Evolutionary conservation across 371 early-diverging fungal genomes (phyloP), one percentile per base, ranked within the genome.

Genomic region (Apophysomyces variabilis): DNA sequence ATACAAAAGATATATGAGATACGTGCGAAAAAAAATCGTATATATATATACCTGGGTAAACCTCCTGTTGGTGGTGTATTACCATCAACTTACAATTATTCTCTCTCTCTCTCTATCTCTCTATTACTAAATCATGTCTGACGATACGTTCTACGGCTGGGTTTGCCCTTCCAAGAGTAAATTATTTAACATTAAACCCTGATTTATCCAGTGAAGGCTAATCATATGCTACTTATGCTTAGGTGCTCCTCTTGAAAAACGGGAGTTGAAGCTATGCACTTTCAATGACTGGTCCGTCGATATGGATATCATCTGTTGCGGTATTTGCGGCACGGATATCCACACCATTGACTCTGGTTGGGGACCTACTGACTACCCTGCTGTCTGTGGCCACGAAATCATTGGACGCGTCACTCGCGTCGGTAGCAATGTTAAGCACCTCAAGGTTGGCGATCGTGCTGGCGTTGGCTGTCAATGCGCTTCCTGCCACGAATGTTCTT

Each of bases 321-420:
- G 85, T 44, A 54, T 65, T n/a, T 66, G 72, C 44, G 71, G 65
- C 32, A 58, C 60, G 14, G 71, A 67, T 61, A 61, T 88, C 54
- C 91, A 90, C 75, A 90, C 89, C 35, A 74, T 90, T 66, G 88
- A 87, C 65, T 72, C 75, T 45, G 91, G 87, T 58, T 91, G 90
- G 92, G 85, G 87, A 1, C 80, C 82, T 38, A 82, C 89, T 32
- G 65, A 66, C 35, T 90, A 80, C 72, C 90, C 91, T 37, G 69
- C 69, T 45, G 84, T 89, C 43, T 84, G 81, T 43, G 91, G 92
- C 59, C 89, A 90, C 41, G 68, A 89, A 74, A 87, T 90, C 58
- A 69, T 87, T 54, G 88, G 86, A 64, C 80, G 81, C 16, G 77
- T 85, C 5, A 78, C 82, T 47, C 73, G 72, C 58, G 66, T 75